Conservation (phyloP, 768 basidiomycete species). For the Pulveroboletus frians region DNA sequence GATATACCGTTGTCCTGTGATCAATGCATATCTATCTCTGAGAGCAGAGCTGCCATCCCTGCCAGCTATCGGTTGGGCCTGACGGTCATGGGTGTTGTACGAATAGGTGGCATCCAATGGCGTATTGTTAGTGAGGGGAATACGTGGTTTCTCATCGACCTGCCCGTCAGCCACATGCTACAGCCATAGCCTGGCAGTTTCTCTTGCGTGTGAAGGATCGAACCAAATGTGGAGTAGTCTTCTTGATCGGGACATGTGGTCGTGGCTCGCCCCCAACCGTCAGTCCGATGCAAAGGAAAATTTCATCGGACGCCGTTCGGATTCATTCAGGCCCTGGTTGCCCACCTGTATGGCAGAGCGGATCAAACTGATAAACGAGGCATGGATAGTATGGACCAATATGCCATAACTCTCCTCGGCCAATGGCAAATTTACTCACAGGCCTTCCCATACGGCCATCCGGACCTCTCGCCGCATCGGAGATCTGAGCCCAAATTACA, state of each 20-base stretch:
- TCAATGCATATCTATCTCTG: too few species aligned
- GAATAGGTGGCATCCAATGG: too few species aligned
- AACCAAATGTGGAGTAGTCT: background rate
- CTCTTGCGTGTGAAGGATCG: background rate
- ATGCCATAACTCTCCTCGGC: conserved; percentile 1
- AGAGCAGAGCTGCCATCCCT: too few species aligned
- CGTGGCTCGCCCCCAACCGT: background rate
- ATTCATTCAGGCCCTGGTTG: too few species aligned
- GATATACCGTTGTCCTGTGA: too few species aligned
- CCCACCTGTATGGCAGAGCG: background rate
- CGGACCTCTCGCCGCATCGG: conserved; percentile 22
- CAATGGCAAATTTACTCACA: conserved; percentile 22
- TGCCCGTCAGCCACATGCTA: too few species aligned
- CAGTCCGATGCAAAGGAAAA: background rate
- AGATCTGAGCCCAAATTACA: conserved; percentile 17
- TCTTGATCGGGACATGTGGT: background rate
- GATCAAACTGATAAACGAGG: conserved; percentile 8
- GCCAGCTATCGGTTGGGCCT: too few species aligned
- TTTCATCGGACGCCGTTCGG: background rate
- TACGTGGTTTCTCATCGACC: too few species aligned
- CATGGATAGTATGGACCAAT: conserved; percentile 4
- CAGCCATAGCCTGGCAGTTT: too few species aligned
- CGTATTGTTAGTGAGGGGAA: too few species aligned
- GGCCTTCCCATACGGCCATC: conserved; percentile 9
- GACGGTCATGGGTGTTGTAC: background rate